Evolutionary conservation across 192 early-diverging fungal genomes (phyloP), one percentile per base, ranked within the genome.

Genomic region (Umbelopsis isabellina): DNA sequence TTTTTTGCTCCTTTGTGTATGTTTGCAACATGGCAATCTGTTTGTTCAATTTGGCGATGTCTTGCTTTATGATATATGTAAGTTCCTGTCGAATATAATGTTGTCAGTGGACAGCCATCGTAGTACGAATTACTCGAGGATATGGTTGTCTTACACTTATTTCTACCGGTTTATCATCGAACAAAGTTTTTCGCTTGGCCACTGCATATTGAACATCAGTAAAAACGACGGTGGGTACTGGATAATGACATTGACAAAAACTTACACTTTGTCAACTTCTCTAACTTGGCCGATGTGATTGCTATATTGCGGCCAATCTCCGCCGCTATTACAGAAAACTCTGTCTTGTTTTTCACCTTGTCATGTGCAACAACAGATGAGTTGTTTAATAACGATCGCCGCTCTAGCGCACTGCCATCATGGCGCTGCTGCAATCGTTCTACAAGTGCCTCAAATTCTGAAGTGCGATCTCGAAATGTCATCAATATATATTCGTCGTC

Each of bases 121-220:
- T 35, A 13, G 37, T 4, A 35, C 11, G 5, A 30, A 61, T 0
- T 8, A n/a, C 30, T 25, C 27, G 48, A 51, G 23, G 4, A 41
- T 33, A 23, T 47, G 30, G 41, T 18, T 45, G 69, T 48, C 83
- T 41, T 87, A 90, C 88, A 69, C 93, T 96, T 70, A 99, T 98
- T 72, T 99, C 97, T 9, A 89, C 86, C 12, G 97, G 95, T 75
- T 89, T 90, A 83, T 99, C 98, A 79, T 99, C 97, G 72, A 99
- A 98, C 68, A 99, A 80, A 3, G 97, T 94, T 79, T 95, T 95
- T 61, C 94, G 83, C 66, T 95, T 95, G n/a, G 98, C 98, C 72
- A 99, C 86, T 80, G 78, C 25, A 45, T 22, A 71, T 61, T 50
- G 47, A 10, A 48, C 15, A 52, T 27, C 18, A 46, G 16, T n/a